phyloP scores from a whole-genome alignment of 2,329 filamentous ascomycete genomes.

The Diaporthe velutina region DNA sequence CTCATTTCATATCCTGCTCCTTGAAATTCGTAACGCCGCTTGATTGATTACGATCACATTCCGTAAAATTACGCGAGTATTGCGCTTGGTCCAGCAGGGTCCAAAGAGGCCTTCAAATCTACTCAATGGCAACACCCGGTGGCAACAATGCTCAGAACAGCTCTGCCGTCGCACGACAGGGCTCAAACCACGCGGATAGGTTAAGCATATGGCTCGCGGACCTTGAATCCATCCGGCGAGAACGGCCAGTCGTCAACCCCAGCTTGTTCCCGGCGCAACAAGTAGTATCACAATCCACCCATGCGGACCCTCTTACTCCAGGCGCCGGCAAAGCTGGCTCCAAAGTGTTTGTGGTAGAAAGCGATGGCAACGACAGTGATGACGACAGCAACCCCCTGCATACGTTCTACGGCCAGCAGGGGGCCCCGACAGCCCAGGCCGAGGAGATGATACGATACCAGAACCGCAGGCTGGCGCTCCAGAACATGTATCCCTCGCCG shows the following conservation, averaged over 20 bases:
- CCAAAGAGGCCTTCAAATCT: background rate
- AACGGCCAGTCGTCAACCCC: background rate
- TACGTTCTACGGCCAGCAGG: conserved; percentile 26
- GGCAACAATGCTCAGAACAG: background rate
- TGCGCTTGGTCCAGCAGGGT: no score
- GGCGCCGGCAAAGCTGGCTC: background rate
- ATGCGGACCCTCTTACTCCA: background rate
- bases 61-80: no score
- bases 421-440: background rate
- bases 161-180: background rate
- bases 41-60: background rate
- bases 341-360: background rate
- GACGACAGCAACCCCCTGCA: background rate
- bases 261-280: background rate
- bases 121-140: background rate
- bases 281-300: background rate
- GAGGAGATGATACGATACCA: conserved; percentile 15
- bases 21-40: no score
- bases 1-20: no score
- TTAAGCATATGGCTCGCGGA: background rate
- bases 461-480: background rate
- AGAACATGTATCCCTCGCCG: conserved; percentile 2
- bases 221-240: conserved; percentile 24
- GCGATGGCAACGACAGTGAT: background rate
- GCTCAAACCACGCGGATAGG: background rate